phyloP scores from a whole-genome alignment of 768 basidiomycete species.

The Psilocybe sp. region DNA sequence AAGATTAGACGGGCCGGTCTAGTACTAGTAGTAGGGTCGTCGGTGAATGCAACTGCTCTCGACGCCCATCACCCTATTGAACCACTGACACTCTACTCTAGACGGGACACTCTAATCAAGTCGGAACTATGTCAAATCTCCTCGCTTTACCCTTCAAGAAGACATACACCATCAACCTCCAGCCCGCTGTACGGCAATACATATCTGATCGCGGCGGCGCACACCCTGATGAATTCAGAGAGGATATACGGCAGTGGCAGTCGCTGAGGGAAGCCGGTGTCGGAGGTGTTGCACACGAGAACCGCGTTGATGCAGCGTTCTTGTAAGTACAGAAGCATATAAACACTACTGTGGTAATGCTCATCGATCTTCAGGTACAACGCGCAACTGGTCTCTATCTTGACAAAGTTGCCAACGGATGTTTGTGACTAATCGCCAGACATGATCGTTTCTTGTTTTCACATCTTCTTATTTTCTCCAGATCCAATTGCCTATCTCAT shows the following conservation, averaged over 20 bases:
- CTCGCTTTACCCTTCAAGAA: constrained; percentile 74
- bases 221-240: constrained; percentile 82
- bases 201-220: constrained; percentile 65
- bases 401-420: constrained; percentile 82
- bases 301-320: constrained; percentile 48
- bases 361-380: constrained; percentile 65
- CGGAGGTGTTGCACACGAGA: constrained; percentile 50
- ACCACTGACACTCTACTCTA: too few relatives aligned
- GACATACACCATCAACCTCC: constrained; percentile 55
- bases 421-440: constrained; percentile 33
- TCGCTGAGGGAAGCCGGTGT: constrained; percentile 56
- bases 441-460: constrained; percentile 1
- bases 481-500: constrained; percentile 74
- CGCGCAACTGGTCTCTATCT: constrained; percentile 80
- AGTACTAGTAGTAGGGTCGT: too few relatives aligned
- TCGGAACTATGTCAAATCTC: constrained; percentile 66
- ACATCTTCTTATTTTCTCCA: constrained; percentile 24
- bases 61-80: too few relatives aligned
- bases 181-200: constrained; percentile 56
- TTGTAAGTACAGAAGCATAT: constrained; percentile 42
- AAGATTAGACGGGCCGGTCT: too few relatives aligned
- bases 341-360: neutral
- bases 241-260: constrained; percentile 74
- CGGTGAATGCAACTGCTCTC: too few relatives aligned
- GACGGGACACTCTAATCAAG: too few relatives aligned